Conservation (phyloP, 495 filamentous ascomycete genomes). For the Neurospora sp. region DNA sequence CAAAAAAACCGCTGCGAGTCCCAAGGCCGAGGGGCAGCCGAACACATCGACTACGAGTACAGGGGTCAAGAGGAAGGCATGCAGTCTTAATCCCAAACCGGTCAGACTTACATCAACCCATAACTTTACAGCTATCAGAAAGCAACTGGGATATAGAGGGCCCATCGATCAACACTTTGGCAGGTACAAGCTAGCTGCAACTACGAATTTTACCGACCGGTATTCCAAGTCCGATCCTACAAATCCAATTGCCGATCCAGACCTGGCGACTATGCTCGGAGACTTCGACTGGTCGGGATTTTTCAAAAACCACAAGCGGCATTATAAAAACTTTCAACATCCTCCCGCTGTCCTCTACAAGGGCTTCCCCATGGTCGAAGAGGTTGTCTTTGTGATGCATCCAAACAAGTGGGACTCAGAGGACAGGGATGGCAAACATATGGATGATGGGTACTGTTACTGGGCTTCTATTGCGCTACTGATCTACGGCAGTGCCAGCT, state of each 20-base stretch:
- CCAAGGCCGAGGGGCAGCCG: background rate
- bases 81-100: background rate
- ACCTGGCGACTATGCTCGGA: background rate
- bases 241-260: background rate
- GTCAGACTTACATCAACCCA: background rate
- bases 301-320: background rate
- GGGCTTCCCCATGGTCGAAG: conserved; percentile 13
- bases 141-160: background rate
- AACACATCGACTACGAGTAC: background rate
- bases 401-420: conserved; percentile 1
- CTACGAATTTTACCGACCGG: background rate
- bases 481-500: conserved; percentile 9
- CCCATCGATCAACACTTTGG: background rate
- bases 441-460: conserved; percentile 11
- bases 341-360: background rate
- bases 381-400: conserved; percentile 14
- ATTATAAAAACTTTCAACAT: background rate
- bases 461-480: conserved; percentile 10
- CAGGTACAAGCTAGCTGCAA: background rate
- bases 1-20: background rate
- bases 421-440: conserved; percentile 2
- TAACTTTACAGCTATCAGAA: background rate
- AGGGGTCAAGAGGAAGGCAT: background rate
- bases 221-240: background rate
- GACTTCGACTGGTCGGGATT: background rate